These are phyloP conservation scores for Sanghuangporus sanghuang DNA, from an alignment of 1,284 basidiomycete genomes.

Conservation along the genomic window DNA sequence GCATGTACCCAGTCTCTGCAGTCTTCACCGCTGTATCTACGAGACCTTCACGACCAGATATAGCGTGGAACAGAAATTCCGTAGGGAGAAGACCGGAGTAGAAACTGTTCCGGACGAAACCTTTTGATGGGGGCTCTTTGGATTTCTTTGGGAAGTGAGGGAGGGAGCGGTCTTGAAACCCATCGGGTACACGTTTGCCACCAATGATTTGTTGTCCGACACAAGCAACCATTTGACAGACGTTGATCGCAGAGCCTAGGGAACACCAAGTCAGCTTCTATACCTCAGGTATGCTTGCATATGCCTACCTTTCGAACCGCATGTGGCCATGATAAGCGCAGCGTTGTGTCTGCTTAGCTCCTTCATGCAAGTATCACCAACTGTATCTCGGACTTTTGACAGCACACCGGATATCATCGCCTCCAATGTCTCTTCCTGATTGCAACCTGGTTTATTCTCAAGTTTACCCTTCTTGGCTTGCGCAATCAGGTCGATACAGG, in stretches of 20 bases:
- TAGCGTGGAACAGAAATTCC: conserved; percentile 98
- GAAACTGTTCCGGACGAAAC: conserved; percentile 98
- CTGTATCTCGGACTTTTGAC: conserved; percentile 92
- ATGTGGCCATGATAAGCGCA: conserved; percentile 98
- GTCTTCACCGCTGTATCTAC: conserved; percentile 99
- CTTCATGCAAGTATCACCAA: conserved; percentile 97
- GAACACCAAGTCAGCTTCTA: not conserved
- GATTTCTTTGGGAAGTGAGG: conserved; percentile 99
- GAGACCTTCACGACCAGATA: conserved; percentile 96
- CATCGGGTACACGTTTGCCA: conserved; percentile 97
- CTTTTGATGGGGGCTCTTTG: conserved; percentile 95
- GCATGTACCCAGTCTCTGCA: conserved; percentile 99
- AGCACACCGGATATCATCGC: conserved; percentile 91
- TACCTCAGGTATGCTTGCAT: not conserved
- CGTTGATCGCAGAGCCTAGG: conserved; percentile 95
- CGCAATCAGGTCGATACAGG: conserved; percentile 84
- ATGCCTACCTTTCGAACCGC: conserved; percentile 89
- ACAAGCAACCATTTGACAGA: conserved; percentile 99
- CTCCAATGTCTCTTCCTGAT: conserved; percentile 97
- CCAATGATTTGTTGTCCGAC: conserved; percentile 99
- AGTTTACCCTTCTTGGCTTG: conserved; percentile 90
- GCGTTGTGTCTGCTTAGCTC: conserved; percentile 96
- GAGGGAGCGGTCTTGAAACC: conserved; percentile 97
- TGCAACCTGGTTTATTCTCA: conserved; percentile 94
- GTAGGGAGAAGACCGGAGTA: conserved; percentile 92